A percentile compares a stretch with the other conserved stretches of the same genome.
These are phyloP conservation scores for Phytophthora uliginosa DNA, from an alignment of 352 stramenopile species.

Conservation along the genomic window DNA sequence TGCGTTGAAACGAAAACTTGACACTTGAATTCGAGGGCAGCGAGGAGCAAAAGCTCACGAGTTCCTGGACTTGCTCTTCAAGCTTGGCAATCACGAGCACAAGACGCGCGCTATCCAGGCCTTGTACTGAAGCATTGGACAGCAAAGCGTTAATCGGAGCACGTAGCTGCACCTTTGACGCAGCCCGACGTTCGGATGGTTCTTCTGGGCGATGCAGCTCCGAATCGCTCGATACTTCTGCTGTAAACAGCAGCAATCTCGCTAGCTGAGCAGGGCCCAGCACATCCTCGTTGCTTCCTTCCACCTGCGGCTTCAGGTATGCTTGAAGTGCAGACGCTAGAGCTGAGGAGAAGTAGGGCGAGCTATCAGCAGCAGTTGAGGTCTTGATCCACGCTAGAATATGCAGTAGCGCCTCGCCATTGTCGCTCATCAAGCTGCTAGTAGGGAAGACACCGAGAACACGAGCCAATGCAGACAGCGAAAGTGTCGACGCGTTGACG, in stretches of 20 bases:
- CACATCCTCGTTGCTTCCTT: conserved; percentile 5
- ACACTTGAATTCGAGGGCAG: conserved; percentile 13
- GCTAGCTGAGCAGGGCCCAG: conserved; percentile 48
- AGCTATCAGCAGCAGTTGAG: neutral
- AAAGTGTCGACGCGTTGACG: conserved; percentile 38
- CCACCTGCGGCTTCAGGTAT: conserved; percentile 15
- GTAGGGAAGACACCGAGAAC: conserved; percentile 67
- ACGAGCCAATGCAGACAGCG: conserved; percentile 54
- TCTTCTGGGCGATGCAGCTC: conserved; percentile 1
- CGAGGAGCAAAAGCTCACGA: conserved; percentile 9
- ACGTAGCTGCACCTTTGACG: conserved; percentile 12
- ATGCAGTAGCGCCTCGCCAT: conserved; percentile 36
- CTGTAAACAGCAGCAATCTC: conserved; percentile 58
- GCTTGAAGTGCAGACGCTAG: conserved; percentile 27
- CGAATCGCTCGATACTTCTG: conserved; percentile 20
- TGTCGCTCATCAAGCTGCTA: conserved; percentile 37
- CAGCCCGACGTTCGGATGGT: neutral
- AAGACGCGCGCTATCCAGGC: conserved; percentile 37
- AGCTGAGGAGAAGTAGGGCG: conserved; percentile 15
- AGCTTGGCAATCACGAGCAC: conserved; percentile 50
- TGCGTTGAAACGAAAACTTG: conserved; percentile 30
- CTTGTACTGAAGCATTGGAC: neutral
- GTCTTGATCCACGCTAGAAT: conserved; percentile 48
- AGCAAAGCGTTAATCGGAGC: conserved; percentile 16
- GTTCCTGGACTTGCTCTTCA: conserved; percentile 50